These are phyloP conservation scores for Glycine latifolia DNA, from an alignment of 306 rosid species.

Conservation along the genomic window DNA sequence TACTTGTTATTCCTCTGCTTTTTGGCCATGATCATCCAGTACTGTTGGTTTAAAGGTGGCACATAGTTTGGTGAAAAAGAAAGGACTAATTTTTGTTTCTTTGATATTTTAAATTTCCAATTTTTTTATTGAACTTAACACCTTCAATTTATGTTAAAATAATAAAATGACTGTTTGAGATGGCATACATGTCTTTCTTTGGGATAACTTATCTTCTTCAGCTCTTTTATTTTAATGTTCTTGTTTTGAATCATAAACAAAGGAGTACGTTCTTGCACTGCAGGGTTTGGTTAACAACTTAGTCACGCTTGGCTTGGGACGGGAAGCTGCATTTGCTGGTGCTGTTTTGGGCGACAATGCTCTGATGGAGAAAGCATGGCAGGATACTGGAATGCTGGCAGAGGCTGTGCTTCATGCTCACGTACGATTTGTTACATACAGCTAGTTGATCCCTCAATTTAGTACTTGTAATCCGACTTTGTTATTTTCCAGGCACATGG, in stretches of 20 bases:
- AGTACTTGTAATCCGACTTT: constrained; percentile 47
- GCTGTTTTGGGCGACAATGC: constrained; percentile 98
- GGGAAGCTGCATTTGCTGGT: constrained; percentile 97
- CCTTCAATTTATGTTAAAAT: neutral
- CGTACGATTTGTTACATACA: constrained; percentile 53
- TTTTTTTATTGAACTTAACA: constrained; percentile 6
- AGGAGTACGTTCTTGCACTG: constrained; percentile 40
- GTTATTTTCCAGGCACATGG: constrained; percentile 83
- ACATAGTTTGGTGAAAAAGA: neutral
- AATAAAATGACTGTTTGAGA: constrained; percentile 26
- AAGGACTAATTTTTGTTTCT: constrained; percentile 4
- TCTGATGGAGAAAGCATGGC: constrained; percentile 99
- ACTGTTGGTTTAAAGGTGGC: neutral
- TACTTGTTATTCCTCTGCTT: constrained; percentile 3
- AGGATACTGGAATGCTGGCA: constrained; percentile 98
- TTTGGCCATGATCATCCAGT: constrained; percentile 11
- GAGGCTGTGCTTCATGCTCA: constrained; percentile 99
- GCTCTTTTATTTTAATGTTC: constrained; percentile 2
- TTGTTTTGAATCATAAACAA: constrained; percentile 26
- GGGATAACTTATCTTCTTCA: constrained; percentile 29
- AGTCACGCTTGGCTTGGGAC: constrained; percentile 86
- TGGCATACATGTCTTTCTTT: constrained; percentile 2
- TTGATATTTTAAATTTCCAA: neutral
- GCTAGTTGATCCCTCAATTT: constrained; percentile 20
- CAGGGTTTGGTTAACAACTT: constrained; percentile 91